Base-by-base conservation (phyloP, 257 asterid species). In the Gardenia jasminoides region DNA sequence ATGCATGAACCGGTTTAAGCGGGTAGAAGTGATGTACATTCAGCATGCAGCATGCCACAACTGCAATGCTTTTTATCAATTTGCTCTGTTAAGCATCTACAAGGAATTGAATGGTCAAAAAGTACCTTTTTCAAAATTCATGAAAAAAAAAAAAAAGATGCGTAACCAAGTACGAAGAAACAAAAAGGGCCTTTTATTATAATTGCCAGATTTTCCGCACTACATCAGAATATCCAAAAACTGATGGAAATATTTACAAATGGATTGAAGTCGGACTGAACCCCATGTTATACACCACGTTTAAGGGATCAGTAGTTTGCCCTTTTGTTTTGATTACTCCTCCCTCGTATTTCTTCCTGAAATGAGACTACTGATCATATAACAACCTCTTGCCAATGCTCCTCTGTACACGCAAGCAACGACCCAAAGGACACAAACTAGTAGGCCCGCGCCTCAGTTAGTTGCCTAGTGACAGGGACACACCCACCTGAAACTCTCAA, bases 401-500 rank as follows among this genome's bases (percentile, higher is more conserved):
- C 76, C 80, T 59, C 84, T 80, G 84, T 80, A 75, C 89, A 82
- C 75, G 84, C 59, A 71, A 71, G 22, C 62, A 62, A 24, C 64
- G 31, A 4, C 28, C 72, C 33, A 28, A 44, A 31, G 70, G 67
- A 52, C 56, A 4, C 43, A 54, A 15, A 59, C 85, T 86, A 93
- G 87, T 85, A 89, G 88, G 58, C 58, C 58, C 58, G 58, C 17
- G 58, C 94, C 75, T 90, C 97, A 0, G 96, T 89, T 67, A 91
- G 87, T 89, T 86, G 97, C 89, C 97, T 87, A 73, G 80, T 81
- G 36, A 85, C 82, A 24, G 91, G 91, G 67, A 80, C 90, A 56
- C 58, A 76, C 75, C 85, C 85, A 66, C 94, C 89, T 2, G 97
- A 88, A 72, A 90, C 97, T 80, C 86, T 94, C 80, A 94, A 82